A percentile compares a stretch with the other conserved stretches of the same genome.
Evolutionary conservation across 345 rosid genomes (phyloP).

Genomic region (Populus deltoides): DNA sequence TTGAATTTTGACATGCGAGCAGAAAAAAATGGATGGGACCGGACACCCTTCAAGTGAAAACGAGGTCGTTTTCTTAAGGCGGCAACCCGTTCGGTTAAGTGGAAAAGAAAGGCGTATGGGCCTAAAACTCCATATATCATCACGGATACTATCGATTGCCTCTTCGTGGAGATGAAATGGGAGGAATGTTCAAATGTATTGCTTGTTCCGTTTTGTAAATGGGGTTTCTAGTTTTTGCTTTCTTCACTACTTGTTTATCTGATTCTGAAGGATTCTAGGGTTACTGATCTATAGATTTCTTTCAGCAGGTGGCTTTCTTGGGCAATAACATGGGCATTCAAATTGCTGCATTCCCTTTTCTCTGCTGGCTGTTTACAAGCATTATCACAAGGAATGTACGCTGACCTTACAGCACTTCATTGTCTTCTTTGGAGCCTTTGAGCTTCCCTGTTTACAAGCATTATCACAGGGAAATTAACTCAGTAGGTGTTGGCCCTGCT

Average conservation of each 20-base stretch:
- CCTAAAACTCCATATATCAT: too few relatives aligned
- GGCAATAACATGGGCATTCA: slow-evolving; percentile 57
- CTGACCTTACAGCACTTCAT: slow-evolving; percentile 46
- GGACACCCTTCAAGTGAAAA: neutral
- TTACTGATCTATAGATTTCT: slow-evolving; percentile 47
- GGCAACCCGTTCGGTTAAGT: too few relatives aligned
- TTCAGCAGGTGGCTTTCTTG: slow-evolving; percentile 57
- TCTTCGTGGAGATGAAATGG: slow-evolving; percentile 57
- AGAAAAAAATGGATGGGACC: neutral
- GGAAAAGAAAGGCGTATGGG: too few relatives aligned
- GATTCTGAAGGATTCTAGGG: slow-evolving; percentile 50
- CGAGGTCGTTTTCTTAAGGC: neutral
- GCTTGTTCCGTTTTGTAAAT: neutral
- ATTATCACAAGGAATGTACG: slow-evolving; percentile 33
- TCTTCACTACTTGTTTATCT: slow-evolving; percentile 10
- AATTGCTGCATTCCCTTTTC: slow-evolving; percentile 35
- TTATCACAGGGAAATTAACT: too few relatives aligned
- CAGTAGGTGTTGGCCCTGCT: too few relatives aligned
- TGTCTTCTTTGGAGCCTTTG: slow-evolving; percentile 44
- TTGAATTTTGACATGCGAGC: neutral
- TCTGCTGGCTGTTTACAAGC: slow-evolving; percentile 41
- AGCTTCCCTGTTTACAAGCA: slow-evolving; percentile 15
- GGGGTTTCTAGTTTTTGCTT: neutral
- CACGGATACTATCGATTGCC: slow-evolving; percentile 41
- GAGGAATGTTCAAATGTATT: slow-evolving; percentile 2